A percentile compares a stretch with the other conserved stretches of the same genome.
Conservation (phyloP, 2,329 filamentous ascomycete genomes). For the Sporothrix globosa region DNA sequence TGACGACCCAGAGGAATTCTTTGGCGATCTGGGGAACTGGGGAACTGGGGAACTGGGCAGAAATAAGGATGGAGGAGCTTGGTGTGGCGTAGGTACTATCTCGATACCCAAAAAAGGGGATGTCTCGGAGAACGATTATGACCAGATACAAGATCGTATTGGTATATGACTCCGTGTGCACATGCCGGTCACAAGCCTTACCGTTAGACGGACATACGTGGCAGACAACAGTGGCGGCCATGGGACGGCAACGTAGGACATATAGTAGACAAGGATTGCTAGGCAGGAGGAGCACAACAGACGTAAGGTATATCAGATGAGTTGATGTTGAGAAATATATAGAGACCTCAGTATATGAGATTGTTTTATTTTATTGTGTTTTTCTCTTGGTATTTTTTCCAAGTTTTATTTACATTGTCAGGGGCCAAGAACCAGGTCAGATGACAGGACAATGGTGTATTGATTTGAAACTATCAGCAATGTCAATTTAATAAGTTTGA, state of each 20-base stretch:
- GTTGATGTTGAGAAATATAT: not conserved
- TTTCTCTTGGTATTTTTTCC: not conserved
- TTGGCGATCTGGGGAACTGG: no score
- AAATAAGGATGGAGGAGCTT: not conserved
- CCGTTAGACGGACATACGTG: not conserved
- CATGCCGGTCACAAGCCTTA: no score
- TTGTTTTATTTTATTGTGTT: not conserved
- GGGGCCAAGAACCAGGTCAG: not conserved
- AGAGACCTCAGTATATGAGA: no score
- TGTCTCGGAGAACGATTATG: no score
- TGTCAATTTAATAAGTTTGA: not conserved
- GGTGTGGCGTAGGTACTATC: no score
- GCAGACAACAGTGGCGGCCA: not conserved
- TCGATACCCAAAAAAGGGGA: no score
- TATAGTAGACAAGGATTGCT: not conserved
- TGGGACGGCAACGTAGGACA: slow-evolving; percentile 12
- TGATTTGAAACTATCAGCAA: no score
- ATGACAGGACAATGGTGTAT: not conserved
- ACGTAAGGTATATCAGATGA: not conserved
- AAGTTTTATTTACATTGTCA: not conserved
- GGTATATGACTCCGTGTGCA: no score
- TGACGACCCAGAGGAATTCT: no score
- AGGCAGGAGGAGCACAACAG: not conserved
- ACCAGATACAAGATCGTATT: no score
- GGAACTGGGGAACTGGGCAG: no score